phyloP scores from a whole-genome alignment of 2,329 filamentous ascomycete genomes.

The Diaporthe helianthi region DNA sequence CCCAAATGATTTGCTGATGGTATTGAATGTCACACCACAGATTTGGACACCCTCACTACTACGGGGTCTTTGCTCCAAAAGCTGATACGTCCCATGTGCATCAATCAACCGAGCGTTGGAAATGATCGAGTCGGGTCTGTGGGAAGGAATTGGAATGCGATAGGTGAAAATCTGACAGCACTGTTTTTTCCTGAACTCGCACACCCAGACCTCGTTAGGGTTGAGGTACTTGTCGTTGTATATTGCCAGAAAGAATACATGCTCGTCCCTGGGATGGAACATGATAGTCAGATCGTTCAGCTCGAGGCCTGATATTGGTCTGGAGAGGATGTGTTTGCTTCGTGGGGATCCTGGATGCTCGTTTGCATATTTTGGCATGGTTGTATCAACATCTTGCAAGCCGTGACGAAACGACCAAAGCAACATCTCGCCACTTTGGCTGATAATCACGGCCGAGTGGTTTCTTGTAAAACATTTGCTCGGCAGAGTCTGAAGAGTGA shows the following conservation, averaged over 20 bases:
- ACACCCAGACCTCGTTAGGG: background rate
- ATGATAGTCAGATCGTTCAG: background rate
- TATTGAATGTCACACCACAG: conserved; percentile 17
- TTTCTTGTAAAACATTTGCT: background rate
- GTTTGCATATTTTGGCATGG: background rate
- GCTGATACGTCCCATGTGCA: conserved; percentile 16
- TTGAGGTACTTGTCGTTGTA: background rate
- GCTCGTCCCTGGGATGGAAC: conserved; percentile 1
- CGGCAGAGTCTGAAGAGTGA: background rate
- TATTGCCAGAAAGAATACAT: conserved; percentile 8
- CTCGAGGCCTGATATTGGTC: background rate
- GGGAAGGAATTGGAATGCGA: background rate
- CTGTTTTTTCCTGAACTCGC: conserved; percentile 11
- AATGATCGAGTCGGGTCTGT: background rate
- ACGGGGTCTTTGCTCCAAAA: background rate
- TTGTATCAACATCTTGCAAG: conserved; percentile 4
- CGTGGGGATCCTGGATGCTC: background rate
- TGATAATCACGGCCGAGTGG: background rate
- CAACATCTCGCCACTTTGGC: background rate
- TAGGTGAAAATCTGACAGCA: background rate
- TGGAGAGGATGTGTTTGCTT: background rate
- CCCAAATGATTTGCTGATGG: background rate
- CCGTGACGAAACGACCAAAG: conserved; percentile 13
- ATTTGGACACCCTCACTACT: background rate
- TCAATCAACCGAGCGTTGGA: background rate